Base-by-base conservation (phyloP, 352 stramenopile species). In the Elongisporangium undulatum region DNA sequence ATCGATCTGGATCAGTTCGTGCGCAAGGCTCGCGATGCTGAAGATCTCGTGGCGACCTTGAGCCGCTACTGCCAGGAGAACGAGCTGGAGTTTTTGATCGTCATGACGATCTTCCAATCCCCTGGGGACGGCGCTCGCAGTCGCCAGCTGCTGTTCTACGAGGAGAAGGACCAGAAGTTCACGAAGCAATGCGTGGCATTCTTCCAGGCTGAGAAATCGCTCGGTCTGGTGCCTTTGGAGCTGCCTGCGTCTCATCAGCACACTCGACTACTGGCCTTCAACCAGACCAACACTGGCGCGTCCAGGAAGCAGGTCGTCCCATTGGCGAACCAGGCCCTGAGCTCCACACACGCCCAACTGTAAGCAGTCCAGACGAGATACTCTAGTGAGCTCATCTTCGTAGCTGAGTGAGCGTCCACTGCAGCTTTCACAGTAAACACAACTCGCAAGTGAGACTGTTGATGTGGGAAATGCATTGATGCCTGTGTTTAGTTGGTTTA, bases 281-380 rank as follows among this genome's bases (percentile, higher is more conserved):
- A 66, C 23, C 85, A 94, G 61, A 64, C 59, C 21, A 94, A 91
- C 67, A 72, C 64, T 5, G 70, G 68, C 20, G 77, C 77, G 13
- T 92, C 82, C 2, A 71, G 82, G 15, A 94, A 94, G 69, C 85
- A 92, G 61, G 75, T 94, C 22, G 82, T 88, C 23, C 85, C 85
- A 17, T 64, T 94, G 4, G 72, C 89, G 49, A 75, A 85, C 54
- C 67, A 62, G 10, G 76, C 79, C 49, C 66, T 92, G 16, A 45
- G 34, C 13, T 4, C 34, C 34, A 45, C 34, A 12, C 34, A 45
- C 16, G 34, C 34, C 1, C 34, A 45, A 4, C 34, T 45, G 10
- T 45, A 45, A 45, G 26, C 26, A n/a, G n/a, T n/a, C n/a, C n/a
- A n/a, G n/a, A n/a, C n/a, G n/a, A n/a, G n/a, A n/a, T n/a, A n/a